Conservation (phyloP, 805 yeast species). For the Candida ascalaphidarum region DNA sequence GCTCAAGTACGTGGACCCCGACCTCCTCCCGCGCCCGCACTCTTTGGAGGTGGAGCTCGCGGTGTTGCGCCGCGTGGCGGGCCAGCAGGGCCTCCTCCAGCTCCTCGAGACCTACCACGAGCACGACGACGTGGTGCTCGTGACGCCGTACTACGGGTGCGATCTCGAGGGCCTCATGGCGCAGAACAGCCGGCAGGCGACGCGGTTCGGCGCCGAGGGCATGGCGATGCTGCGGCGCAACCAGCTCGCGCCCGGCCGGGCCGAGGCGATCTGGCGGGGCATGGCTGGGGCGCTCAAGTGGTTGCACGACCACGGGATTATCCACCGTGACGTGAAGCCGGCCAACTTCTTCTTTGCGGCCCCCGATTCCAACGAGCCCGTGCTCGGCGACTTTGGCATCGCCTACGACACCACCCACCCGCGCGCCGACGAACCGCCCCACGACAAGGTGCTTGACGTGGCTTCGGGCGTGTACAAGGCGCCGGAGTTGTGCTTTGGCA, state of each 20-base stretch:
- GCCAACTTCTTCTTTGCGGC: conserved; percentile 20
- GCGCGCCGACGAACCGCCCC: conserved; percentile 30
- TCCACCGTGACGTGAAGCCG: conserved; percentile 36
- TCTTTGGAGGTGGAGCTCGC: conserved; percentile 21
- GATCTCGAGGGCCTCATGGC: conserved; percentile 17
- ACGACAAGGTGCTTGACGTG: conserved; percentile 42
- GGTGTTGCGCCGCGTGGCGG: conserved; percentile 13
- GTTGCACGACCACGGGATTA: conserved; percentile 23
- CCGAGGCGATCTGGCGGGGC: conserved; percentile 7
- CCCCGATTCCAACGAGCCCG: conserved; percentile 15
- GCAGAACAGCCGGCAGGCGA: conserved; percentile 10
- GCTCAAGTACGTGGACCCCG: conserved; percentile 30
- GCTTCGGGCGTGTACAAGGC: conserved; percentile 63
- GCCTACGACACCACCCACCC: conserved; percentile 14
- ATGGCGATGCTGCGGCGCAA: conserved; percentile 8
- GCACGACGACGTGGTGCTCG: conserved; percentile 25
- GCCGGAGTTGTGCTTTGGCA: conserved; percentile 64
- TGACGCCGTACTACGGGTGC: conserved; percentile 20
- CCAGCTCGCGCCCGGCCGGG: conserved; percentile 7
- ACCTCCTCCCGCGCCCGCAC: conserved; percentile 28
- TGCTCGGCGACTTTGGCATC: conserved; percentile 62
- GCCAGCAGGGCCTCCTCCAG: conserved; percentile 8
- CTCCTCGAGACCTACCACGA: conserved; percentile 12
- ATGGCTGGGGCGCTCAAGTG: conserved; percentile 16
- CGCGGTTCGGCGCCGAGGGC: conserved; percentile 15